Base-by-base conservation (phyloP, 2,329 filamentous ascomycete species). In the Elsinoe perseae region DNA sequence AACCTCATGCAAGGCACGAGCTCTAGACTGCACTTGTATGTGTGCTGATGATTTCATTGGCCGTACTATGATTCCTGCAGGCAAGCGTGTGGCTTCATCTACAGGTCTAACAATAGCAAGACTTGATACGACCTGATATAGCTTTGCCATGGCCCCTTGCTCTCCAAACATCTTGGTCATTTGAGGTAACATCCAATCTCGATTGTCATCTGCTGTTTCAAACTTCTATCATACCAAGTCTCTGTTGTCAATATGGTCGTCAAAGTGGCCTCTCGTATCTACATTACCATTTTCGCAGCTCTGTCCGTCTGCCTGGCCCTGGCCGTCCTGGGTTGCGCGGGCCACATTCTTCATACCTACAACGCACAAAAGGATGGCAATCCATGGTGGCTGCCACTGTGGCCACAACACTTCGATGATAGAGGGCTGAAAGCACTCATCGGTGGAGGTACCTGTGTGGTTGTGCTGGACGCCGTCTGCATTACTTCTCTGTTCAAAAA, bases 321-420 rank as follows among this genome's bases (percentile, higher is more conserved):
- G 36, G 68, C 71, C 28, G 70, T 75, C 34, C 64, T 77, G 28
- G 74, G 70, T 52, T 73, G 70, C 30, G 69, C 73, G 10, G 71
- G 68, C 54, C 70, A 75, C 40, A 69, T 72, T 2, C 69, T 77
- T 34, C 63, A 68, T 60, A 62, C 73, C 60, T 77, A 72, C 68
- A 70, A 72, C 59, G 66, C 66, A 28, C 67, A 76, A 60, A 70
- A 70, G 38, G 61, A 63, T 6, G 67, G 67, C 23, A 76, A 76
- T 60, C 70, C 70, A 21, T 77, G 74, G 73, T 76, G 74, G 68
- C 65, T 76, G 3, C 73, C 74, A 1, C 61, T 77, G 40, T 77
- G 75, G 75, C 71, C 70, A 0, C 68, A 70, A 8, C 75, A 77
- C 62, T 77, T 77, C 60, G 69, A 77, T 40, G 69, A 69, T 1